These are phyloP conservation scores for Capronia americana DNA, from an alignment of 2,329 filamentous ascomycete genomes.

Conservation along the genomic window DNA sequence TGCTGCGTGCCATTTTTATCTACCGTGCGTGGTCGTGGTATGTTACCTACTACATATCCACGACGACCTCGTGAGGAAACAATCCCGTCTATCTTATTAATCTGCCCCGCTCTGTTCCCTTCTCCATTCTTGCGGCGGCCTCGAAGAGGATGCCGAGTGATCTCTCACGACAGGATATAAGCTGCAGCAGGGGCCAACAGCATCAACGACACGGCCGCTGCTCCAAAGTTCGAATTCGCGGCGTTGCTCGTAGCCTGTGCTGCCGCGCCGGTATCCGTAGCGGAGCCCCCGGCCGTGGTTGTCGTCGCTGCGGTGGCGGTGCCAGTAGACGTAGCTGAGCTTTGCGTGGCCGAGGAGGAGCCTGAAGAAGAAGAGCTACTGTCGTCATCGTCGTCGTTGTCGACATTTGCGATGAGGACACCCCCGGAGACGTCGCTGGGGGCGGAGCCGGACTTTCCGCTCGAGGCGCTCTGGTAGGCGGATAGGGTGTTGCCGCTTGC, in stretches of 20 bases:
- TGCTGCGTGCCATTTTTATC: too few relatives aligned
- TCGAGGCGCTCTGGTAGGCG: slow-evolving; percentile 17
- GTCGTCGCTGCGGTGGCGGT: background rate
- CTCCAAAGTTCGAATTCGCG: slow-evolving; percentile 3
- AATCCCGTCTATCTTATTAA: too few relatives aligned
- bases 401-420: slow-evolving; percentile 17
- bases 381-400: background rate
- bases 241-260: slow-evolving; percentile 4
- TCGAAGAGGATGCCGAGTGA: background rate
- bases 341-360: slow-evolving; percentile 8
- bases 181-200: slow-evolving; percentile 8
- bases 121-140: background rate
- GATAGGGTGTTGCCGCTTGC: slow-evolving; percentile 12
- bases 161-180: slow-evolving; percentile 13
- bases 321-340: slow-evolving; percentile 5
- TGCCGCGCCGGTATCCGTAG: background rate
- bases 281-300: background rate
- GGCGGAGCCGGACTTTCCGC: slow-evolving; percentile 9
- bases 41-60: too few relatives aligned
- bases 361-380: background rate
- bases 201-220: background rate
- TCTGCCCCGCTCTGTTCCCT: background rate
- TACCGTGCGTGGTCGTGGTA: too few relatives aligned
- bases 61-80: too few relatives aligned
- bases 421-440: slow-evolving; percentile 11